phyloP scores from a whole-genome alignment of 176 grass and related monocot species.

The Paspalum vaginatum region DNA sequence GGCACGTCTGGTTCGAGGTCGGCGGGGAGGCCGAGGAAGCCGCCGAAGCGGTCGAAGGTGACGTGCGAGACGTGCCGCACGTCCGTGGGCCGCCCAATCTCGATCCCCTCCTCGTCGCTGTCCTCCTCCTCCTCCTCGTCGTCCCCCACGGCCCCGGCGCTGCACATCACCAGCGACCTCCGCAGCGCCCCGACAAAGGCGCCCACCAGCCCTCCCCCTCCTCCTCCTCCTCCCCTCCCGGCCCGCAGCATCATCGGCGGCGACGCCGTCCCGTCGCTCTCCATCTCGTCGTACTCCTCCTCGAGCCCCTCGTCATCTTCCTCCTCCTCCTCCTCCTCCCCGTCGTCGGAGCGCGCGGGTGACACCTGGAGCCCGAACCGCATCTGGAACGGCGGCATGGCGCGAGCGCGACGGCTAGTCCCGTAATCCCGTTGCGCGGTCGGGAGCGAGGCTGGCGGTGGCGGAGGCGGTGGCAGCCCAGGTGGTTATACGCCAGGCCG shows the following conservation, averaged over 20 bases:
- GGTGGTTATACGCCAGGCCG: constrained; percentile 13
- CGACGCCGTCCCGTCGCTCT: constrained; percentile 64
- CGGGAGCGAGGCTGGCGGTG: constrained; percentile 6
- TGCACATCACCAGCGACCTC: constrained; percentile 95
- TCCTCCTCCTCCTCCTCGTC: constrained; percentile 15
- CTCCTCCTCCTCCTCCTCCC: constrained; percentile 20
- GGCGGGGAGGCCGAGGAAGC: constrained; percentile 88
- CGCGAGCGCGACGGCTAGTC: not conserved
- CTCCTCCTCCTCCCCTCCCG: constrained; percentile 9
- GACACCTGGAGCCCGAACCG: constrained; percentile 64
- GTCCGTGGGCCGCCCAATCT: constrained; percentile 90
- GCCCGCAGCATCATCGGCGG: constrained; percentile 57
- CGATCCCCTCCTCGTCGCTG: constrained; percentile 44
- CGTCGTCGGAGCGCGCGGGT: constrained; percentile 52
- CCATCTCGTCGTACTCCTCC: constrained; percentile 44
- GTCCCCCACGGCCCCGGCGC: constrained; percentile 46
- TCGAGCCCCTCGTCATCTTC: constrained; percentile 40
- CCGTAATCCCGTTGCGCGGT: too few species aligned
- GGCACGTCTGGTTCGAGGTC: constrained; percentile 83
- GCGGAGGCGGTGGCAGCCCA: constrained; percentile 23
- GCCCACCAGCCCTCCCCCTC: constrained; percentile 61
- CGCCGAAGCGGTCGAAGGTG: constrained; percentile 90
- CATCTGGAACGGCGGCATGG: constrained; percentile 80
- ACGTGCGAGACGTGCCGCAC: constrained; percentile 91
- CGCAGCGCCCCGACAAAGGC: constrained; percentile 70